Percentiles rank a stretch among this genome's conserved stretches.
These are phyloP conservation scores for Veloboletus limbatus DNA, from an alignment of 1,284 basidiomycete species.

Conservation along the genomic window DNA sequence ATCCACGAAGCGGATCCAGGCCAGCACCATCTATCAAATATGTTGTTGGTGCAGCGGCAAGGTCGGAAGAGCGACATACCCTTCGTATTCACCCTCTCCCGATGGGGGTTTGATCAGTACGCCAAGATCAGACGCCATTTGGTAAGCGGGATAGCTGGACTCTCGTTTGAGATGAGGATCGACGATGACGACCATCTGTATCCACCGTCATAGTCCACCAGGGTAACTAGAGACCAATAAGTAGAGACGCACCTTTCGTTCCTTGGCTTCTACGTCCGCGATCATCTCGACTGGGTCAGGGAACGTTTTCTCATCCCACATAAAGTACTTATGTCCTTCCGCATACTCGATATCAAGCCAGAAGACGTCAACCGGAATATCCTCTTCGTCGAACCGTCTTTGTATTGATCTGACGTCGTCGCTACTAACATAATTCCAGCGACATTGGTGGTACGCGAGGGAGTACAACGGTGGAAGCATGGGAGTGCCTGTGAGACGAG, in stretches of 20 bases:
- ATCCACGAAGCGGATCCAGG: slow-evolving; percentile 93
- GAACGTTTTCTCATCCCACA: slow-evolving; percentile 93
- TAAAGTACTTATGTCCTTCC: slow-evolving; percentile 94
- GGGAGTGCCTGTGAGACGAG: slow-evolving; percentile 80
- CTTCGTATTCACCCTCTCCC: slow-evolving; percentile 87
- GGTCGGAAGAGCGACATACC: slow-evolving; percentile 34
- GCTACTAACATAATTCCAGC: slow-evolving; percentile 97
- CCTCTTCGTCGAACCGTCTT: slow-evolving; percentile 84
- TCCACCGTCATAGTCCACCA: not conserved
- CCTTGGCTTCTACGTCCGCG: slow-evolving; percentile 80
- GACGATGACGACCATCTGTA: slow-evolving; percentile 92
- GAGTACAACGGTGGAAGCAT: slow-evolving; percentile 90
- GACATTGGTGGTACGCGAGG: slow-evolving; percentile 94
- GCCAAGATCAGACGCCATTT: slow-evolving; percentile 77
- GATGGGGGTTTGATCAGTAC: slow-evolving; percentile 80
- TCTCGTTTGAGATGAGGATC: slow-evolving; percentile 95
- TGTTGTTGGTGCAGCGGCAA: not conserved
- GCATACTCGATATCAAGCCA: slow-evolving; percentile 99
- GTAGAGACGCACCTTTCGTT: slow-evolving; percentile 68
- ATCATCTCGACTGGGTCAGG: slow-evolving; percentile 94
- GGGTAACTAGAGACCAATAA: not conserved
- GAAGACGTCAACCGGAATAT: slow-evolving; percentile 95
- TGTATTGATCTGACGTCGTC: slow-evolving; percentile 89
- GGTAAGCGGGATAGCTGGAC: slow-evolving; percentile 80
- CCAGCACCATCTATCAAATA: slow-evolving; percentile 80